Percentiles rank a stretch among this genome's conserved stretches.
phyloP scores from a whole-genome alignment of 2,329 filamentous ascomycete species.

The Arthrinium puccinioides region DNA sequence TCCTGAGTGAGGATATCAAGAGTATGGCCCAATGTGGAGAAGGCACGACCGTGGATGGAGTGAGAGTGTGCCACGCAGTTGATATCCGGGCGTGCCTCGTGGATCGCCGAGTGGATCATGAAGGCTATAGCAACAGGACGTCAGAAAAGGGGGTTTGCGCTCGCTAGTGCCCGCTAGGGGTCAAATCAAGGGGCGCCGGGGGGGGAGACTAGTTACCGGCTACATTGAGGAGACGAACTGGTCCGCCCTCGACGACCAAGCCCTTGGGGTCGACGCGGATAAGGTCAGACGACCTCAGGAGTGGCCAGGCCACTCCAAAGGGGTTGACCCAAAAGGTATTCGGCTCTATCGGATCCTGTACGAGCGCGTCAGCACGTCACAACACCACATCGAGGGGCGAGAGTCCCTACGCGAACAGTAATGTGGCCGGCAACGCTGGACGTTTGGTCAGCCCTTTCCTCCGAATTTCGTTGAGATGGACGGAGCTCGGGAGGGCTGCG shows the following conservation, averaged over 20 bases:
- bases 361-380: too few species aligned
- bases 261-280: conserved; percentile 58
- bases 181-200: neutral
- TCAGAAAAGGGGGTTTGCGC: neutral
- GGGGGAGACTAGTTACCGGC: conserved; percentile 12
- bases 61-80: conserved; percentile 48
- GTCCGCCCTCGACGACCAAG: conserved; percentile 55
- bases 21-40: conserved; percentile 52
- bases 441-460: too few species aligned
- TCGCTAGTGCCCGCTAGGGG: neutral
- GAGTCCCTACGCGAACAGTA: too few species aligned
- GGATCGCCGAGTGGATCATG: conserved; percentile 46
- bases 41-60: conserved; percentile 46
- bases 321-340: conserved; percentile 56
- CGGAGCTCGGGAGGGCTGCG: too few species aligned
- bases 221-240: conserved; percentile 25
- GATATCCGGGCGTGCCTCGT: conserved; percentile 46
- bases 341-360: conserved; percentile 54
- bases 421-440: too few species aligned
- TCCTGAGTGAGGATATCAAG: conserved; percentile 60
- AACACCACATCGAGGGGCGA: too few species aligned
- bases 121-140: conserved; percentile 21
- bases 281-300: conserved; percentile 59
- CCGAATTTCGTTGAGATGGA: too few species aligned
- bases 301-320: conserved; percentile 53